Evolutionary conservation across 768 basidiomycete species (phyloP), one percentile per base, ranked within the genome.

Genomic region (Lepiota brunneoincarnata): DNA sequence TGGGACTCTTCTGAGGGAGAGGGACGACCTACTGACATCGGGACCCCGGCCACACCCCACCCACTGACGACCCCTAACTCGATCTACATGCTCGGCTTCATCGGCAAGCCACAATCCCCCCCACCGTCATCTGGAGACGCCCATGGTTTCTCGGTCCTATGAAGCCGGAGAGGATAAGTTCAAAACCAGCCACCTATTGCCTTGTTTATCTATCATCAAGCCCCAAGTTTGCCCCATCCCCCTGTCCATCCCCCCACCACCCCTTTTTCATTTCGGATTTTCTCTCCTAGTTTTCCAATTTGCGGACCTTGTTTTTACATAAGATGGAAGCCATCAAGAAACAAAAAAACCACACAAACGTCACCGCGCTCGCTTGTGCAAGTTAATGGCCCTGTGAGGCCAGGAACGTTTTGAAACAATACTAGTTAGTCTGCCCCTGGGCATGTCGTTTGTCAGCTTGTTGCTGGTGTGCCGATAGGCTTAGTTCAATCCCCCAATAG

Each of bases 291-390:
- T 14, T 21, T 34, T 34, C 45, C 31, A 20, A 10, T 34, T 34
- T 18, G 10, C 34, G 20, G 31, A 34, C 45, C 45, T 24, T 10
- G 31, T 47, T 35, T 17, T 36, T 47, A 34, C 34, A 47, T 47
- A 47, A 47, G 45, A 47, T 47, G 45, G 45, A 35, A 47, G 18
- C 28, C n/a, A n/a, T n/a, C n/a, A n/a, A n/a, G n/a, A n/a, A 35
- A 20, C 9, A 28, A 28, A 28, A 28, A 31, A 35, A 34, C n/a
- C n/a, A 47, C 18, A 18, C 17, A 47, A 47, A 47, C 34, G 45
- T 47, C 45, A 47, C 34, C 20, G 9, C 15, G 12, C 31, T 46
- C 35, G n/a, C 31, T 10, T 20, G 7, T 24, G 31, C n/a, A 34
- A 47, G 45, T 35, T 20, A 47, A 35, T 31, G 45, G 17, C 21